A percentile compares a stretch with the other conserved stretches of the same genome.
phyloP scores from a whole-genome alignment of 257 asterid species.

The Solanum boliviense region DNA sequence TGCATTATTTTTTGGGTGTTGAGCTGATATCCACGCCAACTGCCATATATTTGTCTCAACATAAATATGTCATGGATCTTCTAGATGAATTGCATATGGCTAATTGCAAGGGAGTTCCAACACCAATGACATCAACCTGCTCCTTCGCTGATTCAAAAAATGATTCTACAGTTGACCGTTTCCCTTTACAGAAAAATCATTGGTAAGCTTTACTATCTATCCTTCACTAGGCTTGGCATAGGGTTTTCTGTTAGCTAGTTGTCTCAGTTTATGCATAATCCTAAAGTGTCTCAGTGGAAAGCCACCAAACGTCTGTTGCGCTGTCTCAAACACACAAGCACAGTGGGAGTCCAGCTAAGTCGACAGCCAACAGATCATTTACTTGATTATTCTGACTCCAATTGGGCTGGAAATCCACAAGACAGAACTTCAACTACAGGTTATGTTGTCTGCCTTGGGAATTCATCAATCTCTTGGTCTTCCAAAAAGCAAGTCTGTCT shows the following conservation, averaged over 20 bases:
- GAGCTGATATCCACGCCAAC: neutral
- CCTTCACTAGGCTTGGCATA: neutral
- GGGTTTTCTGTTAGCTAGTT: neutral
- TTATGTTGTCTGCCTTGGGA: neutral
- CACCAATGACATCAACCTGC: neutral
- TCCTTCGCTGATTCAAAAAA: neutral
- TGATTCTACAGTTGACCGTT: neutral
- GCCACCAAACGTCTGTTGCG: neutral
- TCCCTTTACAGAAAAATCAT: neutral
- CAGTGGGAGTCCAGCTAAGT: neutral
- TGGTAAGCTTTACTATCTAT: neutral
- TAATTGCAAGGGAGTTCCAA: neutral
- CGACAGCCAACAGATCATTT: neutral
- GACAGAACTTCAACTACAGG: neutral
- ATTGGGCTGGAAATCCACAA: neutral
- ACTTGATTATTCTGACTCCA: neutral
- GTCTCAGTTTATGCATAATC: neutral
- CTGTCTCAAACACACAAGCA: neutral
- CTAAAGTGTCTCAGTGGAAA: neutral
- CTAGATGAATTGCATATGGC: neutral
- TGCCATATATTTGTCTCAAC: neutral
- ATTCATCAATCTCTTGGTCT: neutral
- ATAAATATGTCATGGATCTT: neutral
- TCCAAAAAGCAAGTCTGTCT: neutral
- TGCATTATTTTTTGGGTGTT: neutral